Evolutionary conservation across 352 stramenopile species (phyloP).

Genomic region (Peronospora tabacina): DNA sequence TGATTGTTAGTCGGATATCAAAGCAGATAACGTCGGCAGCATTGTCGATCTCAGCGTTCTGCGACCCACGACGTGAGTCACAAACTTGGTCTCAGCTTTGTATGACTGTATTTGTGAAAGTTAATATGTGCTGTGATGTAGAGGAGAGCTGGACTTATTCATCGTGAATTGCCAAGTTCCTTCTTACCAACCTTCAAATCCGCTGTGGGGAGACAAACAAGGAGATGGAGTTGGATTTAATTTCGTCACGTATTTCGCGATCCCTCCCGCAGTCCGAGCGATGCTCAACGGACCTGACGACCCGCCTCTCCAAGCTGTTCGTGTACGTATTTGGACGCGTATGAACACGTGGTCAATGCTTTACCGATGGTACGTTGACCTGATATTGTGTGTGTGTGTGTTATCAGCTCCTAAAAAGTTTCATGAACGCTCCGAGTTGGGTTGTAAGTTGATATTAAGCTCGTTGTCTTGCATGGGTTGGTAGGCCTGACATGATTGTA

Average conservation of each 20-base stretch:
- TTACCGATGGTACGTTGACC: background rate
- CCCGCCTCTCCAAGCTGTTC: conserved; percentile 42
- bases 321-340: conserved; percentile 15
- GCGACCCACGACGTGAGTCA: conserved; percentile 26
- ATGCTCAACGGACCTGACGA: conserved; percentile 37
- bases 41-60: conserved; percentile 52
- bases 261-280: conserved; percentile 43
- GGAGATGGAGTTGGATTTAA: conserved; percentile 69
- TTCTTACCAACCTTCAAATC: conserved; percentile 78
- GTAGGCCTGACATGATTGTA: background rate
- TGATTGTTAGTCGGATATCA: conserved; percentile 47
- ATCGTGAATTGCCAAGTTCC: conserved; percentile 82
- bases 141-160: conserved; percentile 47
- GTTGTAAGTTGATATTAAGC: conserved; percentile 18
- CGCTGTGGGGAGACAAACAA: conserved; percentile 72
- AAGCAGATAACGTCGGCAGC: conserved; percentile 68
- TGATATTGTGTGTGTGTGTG: background rate
- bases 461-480: no score
- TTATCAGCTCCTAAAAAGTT: conserved; percentile 29
- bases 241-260: conserved; percentile 75
- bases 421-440: conserved; percentile 32
- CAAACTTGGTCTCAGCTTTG: background rate
- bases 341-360: background rate
- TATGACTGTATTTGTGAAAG: background rate
- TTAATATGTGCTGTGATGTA: conserved; percentile 1